Evolutionary conservation across 2,329 filamentous ascomycete species (phyloP).

Genomic region (Colletotrichum lupini): DNA sequence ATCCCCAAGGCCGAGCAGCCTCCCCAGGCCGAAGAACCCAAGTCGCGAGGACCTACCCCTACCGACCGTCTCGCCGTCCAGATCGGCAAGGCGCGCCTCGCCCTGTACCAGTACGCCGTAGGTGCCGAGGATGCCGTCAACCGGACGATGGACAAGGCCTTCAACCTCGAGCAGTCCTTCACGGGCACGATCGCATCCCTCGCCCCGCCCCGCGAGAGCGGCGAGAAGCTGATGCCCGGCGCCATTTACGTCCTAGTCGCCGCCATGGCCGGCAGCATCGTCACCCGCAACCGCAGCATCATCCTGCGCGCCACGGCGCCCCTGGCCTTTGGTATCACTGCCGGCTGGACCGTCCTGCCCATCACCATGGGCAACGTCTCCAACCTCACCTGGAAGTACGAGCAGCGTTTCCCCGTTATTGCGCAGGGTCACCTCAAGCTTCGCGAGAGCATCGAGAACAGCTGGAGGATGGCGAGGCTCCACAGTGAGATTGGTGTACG

Average conservation of each 20-base stretch:
- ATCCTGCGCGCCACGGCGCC: slow-evolving; percentile 82
- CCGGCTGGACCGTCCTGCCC: slow-evolving; percentile 87
- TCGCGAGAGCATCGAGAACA: slow-evolving; percentile 75
- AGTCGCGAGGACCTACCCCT: slow-evolving; percentile 72
- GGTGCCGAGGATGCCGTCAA: slow-evolving; percentile 86
- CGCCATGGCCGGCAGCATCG: slow-evolving; percentile 93
- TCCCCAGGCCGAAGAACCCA: slow-evolving; percentile 40
- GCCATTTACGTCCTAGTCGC: slow-evolving; percentile 92
- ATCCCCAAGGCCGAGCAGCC: slow-evolving; percentile 47
- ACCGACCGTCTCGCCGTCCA: slow-evolving; percentile 90
- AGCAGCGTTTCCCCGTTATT: slow-evolving; percentile 86
- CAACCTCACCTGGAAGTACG: slow-evolving; percentile 90
- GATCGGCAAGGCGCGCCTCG: slow-evolving; percentile 82
- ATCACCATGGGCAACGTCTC: slow-evolving; percentile 91
- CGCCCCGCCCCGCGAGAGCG: slow-evolving; percentile 84
- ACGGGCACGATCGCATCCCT: slow-evolving; percentile 89
- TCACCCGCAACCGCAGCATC: slow-evolving; percentile 88
- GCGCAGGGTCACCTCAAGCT: slow-evolving; percentile 83
- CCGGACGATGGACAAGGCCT: slow-evolving; percentile 80
- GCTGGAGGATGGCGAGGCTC: slow-evolving; percentile 78
- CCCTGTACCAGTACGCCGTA: slow-evolving; percentile 80
- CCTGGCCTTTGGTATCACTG: slow-evolving; percentile 81
- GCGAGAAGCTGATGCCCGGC: slow-evolving; percentile 90
- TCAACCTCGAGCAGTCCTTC: slow-evolving; percentile 89
- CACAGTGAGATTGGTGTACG: slow-evolving; percentile 77